Evolutionary conservation across 805 yeast genomes (phyloP), one percentile per base, ranked within the genome.

Genomic region (Sugiyamaella qingdaonensis): DNA sequence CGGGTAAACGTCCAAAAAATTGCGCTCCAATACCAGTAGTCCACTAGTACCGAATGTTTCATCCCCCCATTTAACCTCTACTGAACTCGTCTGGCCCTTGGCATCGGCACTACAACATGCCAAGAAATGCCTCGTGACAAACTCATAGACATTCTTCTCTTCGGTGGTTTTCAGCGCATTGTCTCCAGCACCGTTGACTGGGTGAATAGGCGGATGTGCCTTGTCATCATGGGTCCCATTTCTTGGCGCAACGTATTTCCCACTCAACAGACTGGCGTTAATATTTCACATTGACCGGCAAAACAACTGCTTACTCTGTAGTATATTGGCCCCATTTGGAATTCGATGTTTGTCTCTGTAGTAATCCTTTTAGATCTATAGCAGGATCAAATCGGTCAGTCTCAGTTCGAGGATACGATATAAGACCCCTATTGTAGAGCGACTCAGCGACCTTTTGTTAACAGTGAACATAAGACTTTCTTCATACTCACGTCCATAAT

Each of bases 131-230:
- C 97, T 75, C 2, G 85, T 86, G 1, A 94, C 82, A 61, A 87
- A 89, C 65, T 88, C 96, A 67, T 91, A 94, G 0, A 94, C 92
- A 56, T 78, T 82, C 61, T 78, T 78, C 57, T 86, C 86, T 49
- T 78, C 79, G 4, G 37, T 13, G 2, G 19, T 27, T 24, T 42
- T 29, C 14, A 42, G 16, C 0, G 65, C 68, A 10, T 54, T 70
- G 71, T 72, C 43, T 7, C 58, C 63, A 2, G 59, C 64, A 4
- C 61, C 61, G 11, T 57, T 63, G 10, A 88, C 82, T 0, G 99
- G 99, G 68, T 94, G 97, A 54, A 94, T 94, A 0, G 99, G 97
- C 3, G 99, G 98, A 78, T 94, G 99, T 21, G 99, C 98, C 64
- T 89, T 84, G 71, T 94, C 99, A 64, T 90, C 87, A 64, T 88